phyloP scores from a whole-genome alignment of 2,329 filamentous ascomycete species.

The Geosmithia morbida region DNA sequence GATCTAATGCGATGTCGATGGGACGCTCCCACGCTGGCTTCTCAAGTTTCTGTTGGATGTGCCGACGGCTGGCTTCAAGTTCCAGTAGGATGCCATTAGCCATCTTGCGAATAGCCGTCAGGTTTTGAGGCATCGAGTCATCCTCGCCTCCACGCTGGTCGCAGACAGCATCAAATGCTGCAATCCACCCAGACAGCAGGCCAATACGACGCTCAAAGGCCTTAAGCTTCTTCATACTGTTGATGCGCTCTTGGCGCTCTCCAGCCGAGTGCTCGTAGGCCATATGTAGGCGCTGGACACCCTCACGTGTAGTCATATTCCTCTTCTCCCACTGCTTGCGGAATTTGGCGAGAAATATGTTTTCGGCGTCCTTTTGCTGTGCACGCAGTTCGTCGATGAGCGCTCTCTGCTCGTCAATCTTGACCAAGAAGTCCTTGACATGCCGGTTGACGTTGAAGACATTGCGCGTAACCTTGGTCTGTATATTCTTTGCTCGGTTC shows the following conservation, averaged over 20 bases:
- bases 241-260: conserved; percentile 67
- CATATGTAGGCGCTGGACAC: conserved; percentile 60
- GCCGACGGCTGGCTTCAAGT: conserved; percentile 77
- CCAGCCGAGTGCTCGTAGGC: conserved; percentile 70
- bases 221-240: conserved; percentile 67
- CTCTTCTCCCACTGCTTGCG: conserved; percentile 81
- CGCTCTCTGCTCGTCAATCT: conserved; percentile 97
- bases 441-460: conserved; percentile 98
- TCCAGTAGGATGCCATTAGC: conserved; percentile 81
- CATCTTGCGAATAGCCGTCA: conserved; percentile 69
- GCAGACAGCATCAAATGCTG: conserved; percentile 74
- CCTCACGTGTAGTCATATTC: conserved; percentile 61
- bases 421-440: conserved; percentile 97
- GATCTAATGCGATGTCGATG: conserved; percentile 76
- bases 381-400: conserved; percentile 91
- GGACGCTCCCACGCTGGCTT: conserved; percentile 77
- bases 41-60: conserved; percentile 72
- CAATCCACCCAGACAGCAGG: conserved; percentile 82
- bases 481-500: conserved; percentile 97
- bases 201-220: conserved; percentile 74
- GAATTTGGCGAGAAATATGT: conserved; percentile 72
- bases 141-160: conserved; percentile 47
- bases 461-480: conserved; percentile 98
- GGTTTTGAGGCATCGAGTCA: conserved; percentile 50
- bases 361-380: conserved; percentile 81